Conservation (phyloP, 148 eudicot genomes). For the Camellia granthamiana region DNA sequence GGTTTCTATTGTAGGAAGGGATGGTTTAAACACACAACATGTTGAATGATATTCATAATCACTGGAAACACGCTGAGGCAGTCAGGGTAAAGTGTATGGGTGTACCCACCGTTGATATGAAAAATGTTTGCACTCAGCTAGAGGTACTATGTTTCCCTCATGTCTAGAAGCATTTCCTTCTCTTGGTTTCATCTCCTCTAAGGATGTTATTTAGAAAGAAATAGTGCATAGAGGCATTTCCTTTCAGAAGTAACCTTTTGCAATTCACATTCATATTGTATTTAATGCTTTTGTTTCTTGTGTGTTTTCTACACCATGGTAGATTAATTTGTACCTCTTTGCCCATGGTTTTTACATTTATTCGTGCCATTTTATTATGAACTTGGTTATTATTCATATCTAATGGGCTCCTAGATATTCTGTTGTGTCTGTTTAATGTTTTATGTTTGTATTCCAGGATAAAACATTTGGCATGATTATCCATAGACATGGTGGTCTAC, state of each 20-base stretch:
- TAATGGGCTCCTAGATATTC: background rate
- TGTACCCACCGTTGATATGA: constrained; percentile 93
- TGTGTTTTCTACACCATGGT: background rate
- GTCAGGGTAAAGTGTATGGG: constrained; percentile 96
- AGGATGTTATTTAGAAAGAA: background rate
- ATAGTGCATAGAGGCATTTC: background rate
- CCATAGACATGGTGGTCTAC: constrained; percentile 65
- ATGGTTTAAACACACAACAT: constrained; percentile 94
- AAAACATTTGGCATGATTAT: constrained; percentile 85
- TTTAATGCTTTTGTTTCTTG: background rate
- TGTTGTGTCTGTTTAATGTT: background rate
- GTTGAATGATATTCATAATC: constrained; percentile 84
- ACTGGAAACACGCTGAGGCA: constrained; percentile 88
- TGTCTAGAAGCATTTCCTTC: background rate
- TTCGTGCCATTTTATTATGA: background rate
- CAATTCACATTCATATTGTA: background rate
- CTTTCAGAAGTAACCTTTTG: background rate
- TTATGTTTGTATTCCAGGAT: constrained; percentile 45
- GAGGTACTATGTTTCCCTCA: constrained; percentile 48
- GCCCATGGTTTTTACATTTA: background rate
- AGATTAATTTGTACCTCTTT: background rate
- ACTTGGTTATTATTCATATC: background rate
- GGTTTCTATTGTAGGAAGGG: constrained; percentile 59
- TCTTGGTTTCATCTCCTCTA: background rate
- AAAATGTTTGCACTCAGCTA: constrained; percentile 75